Evolutionary conservation across 2,329 filamentous ascomycete genomes (phyloP).

Genomic region (Fusarium sp.): DNA sequence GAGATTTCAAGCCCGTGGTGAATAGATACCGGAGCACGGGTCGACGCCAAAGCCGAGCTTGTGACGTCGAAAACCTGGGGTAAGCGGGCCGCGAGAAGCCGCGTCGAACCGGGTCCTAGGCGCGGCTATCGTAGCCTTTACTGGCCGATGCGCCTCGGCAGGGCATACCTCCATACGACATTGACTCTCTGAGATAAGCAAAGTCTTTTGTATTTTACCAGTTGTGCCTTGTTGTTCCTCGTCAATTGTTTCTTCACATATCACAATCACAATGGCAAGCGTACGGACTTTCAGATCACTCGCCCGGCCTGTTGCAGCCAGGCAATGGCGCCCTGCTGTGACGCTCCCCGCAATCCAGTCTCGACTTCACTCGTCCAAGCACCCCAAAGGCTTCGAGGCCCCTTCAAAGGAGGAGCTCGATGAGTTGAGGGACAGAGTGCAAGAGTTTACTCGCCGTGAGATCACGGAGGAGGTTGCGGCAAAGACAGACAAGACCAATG

Average conservation of each 20-base stretch:
- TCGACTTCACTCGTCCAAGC: constrained; percentile 67
- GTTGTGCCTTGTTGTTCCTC: not conserved
- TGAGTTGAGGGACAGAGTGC: constrained; percentile 85
- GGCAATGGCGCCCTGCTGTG: constrained; percentile 39
- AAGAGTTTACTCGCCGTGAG: constrained; percentile 90
- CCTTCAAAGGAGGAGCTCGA: constrained; percentile 80
- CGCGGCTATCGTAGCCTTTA: constrained; percentile 36
- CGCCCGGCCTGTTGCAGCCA: constrained; percentile 47
- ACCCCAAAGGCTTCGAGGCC: constrained; percentile 72
- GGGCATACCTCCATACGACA: constrained; percentile 1
- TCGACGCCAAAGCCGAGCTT: constrained; percentile 40
- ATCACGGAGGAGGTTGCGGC: constrained; percentile 86
- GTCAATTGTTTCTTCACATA: not conserved
- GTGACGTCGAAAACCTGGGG: constrained; percentile 47
- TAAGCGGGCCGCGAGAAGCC: constrained; percentile 42
- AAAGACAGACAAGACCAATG: constrained; percentile 85
- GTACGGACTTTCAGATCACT: constrained; percentile 54
- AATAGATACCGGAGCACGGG: constrained; percentile 23
- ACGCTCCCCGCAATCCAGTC: constrained; percentile 54
- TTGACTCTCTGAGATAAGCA: constrained; percentile 10
- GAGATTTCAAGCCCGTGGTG: constrained; percentile 21
- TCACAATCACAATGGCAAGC: constrained; percentile 53
- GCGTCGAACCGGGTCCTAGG: constrained; percentile 29
- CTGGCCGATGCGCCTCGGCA: constrained; percentile 38
- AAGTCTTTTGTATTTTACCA: not conserved